A percentile compares a stretch with the other conserved stretches of the same genome.
Conservation (phyloP, 1,284 basidiomycete species). For the Irpex sp. region DNA sequence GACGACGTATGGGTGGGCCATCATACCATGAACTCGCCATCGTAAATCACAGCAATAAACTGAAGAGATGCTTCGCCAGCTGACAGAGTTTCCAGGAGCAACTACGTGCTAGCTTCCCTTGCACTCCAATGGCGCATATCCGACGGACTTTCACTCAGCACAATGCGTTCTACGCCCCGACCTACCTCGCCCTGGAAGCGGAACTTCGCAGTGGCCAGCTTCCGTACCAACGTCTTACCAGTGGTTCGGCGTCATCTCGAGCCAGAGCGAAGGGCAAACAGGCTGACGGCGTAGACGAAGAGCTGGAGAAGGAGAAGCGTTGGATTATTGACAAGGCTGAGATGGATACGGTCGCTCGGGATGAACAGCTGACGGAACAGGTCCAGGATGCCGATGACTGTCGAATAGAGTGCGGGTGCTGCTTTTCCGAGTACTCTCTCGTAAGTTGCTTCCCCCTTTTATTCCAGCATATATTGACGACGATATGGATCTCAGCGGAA, state of each 20-base stretch:
- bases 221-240: slow-evolving; percentile 42
- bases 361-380: slow-evolving; percentile 29
- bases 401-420: slow-evolving; percentile 83
- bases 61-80: neutral
- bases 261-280: slow-evolving; percentile 42
- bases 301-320: slow-evolving; percentile 47
- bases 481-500: slow-evolving; percentile 57
- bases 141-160: slow-evolving; percentile 45
- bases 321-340: slow-evolving; percentile 49
- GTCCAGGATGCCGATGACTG: slow-evolving; percentile 53
- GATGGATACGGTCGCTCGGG: slow-evolving; percentile 38
- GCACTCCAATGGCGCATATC: slow-evolving; percentile 61
- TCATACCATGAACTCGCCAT: slow-evolving; percentile 59
- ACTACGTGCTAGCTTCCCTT: slow-evolving; percentile 64
- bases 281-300: slow-evolving; percentile 32
- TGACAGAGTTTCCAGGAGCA: slow-evolving; percentile 46
- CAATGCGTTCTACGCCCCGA: slow-evolving; percentile 65
- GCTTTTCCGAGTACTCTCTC: slow-evolving; percentile 73
- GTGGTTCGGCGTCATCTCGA: neutral
- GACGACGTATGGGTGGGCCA: slow-evolving; percentile 45
- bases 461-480: slow-evolving; percentile 9
- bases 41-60: slow-evolving; percentile 41
- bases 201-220: slow-evolving; percentile 37
- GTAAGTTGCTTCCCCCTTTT: neutral
- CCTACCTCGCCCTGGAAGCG: slow-evolving; percentile 54